A percentile compares a stretch with the other conserved stretches of the same genome.
Evolutionary conservation across 768 basidiomycete species (phyloP).

Genomic region (Lyophyllum semitale): DNA sequence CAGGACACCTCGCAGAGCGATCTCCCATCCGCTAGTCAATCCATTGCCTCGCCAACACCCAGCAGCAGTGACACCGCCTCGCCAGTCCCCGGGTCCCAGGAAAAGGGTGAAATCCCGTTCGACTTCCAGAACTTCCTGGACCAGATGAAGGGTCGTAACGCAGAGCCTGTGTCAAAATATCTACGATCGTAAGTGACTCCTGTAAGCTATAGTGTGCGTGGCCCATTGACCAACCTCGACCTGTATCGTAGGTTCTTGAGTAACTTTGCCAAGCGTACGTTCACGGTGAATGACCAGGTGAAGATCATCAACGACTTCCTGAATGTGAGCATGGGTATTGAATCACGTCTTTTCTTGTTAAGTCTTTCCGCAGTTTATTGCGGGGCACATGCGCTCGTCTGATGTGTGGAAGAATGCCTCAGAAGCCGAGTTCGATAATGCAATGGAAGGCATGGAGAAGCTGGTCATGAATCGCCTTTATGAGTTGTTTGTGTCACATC

Average conservation of each 20-base stretch:
- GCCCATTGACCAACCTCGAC: not conserved
- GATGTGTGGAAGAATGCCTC: constrained; percentile 82
- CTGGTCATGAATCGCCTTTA: constrained; percentile 98
- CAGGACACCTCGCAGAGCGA: constrained; percentile 33
- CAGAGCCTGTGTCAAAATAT: constrained; percentile 94
- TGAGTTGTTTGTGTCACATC: constrained; percentile 70
- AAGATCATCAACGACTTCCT: constrained; percentile 96
- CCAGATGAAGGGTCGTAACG: constrained; percentile 86
- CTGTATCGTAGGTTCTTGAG: constrained; percentile 71
- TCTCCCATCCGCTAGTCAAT: constrained; percentile 17
- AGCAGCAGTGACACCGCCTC: constrained; percentile 29
- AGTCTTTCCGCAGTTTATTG: constrained; percentile 70
- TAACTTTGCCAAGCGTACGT: constrained; percentile 90
- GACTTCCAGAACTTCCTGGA: constrained; percentile 96
- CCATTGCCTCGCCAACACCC: constrained; percentile 25
- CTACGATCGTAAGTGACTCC: constrained; percentile 78
- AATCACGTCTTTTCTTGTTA: constrained; percentile 5
- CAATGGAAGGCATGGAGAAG: constrained; percentile 99
- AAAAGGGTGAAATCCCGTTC: constrained; percentile 54
- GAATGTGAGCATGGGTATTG: constrained; percentile 48
- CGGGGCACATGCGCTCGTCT: constrained; percentile 79
- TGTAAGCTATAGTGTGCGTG: not conserved
- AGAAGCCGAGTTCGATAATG: constrained; percentile 91
- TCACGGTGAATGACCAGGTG: constrained; percentile 90
- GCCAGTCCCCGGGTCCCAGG: constrained; percentile 21